phyloP scores from a whole-genome alignment of 164 flowering plant species.

The Cinnamomum chago region DNA sequence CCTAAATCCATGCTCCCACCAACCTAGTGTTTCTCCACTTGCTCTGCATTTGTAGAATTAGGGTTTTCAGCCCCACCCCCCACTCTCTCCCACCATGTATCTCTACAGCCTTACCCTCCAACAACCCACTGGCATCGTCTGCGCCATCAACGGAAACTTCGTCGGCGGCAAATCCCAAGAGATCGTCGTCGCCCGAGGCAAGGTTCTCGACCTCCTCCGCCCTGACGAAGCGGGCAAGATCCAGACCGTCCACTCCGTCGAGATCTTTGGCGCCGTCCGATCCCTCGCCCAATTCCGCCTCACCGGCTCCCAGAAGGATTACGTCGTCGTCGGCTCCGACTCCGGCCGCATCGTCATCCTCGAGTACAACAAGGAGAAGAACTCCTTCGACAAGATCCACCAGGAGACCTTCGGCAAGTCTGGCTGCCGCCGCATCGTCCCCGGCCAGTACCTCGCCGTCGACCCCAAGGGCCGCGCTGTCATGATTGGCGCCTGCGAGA shows the following conservation, averaged over 20 bases:
- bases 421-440: conserved; percentile 88
- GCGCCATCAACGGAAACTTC: conserved; percentile 88
- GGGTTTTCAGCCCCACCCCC: not conserved
- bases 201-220: conserved; percentile 83
- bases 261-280: conserved; percentile 80
- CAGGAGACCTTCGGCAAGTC: conserved; percentile 97
- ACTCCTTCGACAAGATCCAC: conserved; percentile 79
- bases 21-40: no score
- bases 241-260: conserved; percentile 80
- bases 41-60: not conserved
- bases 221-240: conserved; percentile 93
- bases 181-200: conserved; percentile 87
- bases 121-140: conserved; percentile 75
- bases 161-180: conserved; percentile 83
- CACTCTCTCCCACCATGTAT: conserved; percentile 42
- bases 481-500: conserved; percentile 95
- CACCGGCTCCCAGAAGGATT: conserved; percentile 89
- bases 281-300: conserved; percentile 83
- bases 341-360: conserved; percentile 90
- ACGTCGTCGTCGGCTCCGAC: conserved; percentile 91
- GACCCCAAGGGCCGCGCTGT: conserved; percentile 97
- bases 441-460: conserved; percentile 83
- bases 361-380: conserved; percentile 82
- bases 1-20: no score
- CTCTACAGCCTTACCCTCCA: conserved; percentile 91